Base-by-base conservation (phyloP, 768 basidiomycete species). In the Mycena pura region DNA sequence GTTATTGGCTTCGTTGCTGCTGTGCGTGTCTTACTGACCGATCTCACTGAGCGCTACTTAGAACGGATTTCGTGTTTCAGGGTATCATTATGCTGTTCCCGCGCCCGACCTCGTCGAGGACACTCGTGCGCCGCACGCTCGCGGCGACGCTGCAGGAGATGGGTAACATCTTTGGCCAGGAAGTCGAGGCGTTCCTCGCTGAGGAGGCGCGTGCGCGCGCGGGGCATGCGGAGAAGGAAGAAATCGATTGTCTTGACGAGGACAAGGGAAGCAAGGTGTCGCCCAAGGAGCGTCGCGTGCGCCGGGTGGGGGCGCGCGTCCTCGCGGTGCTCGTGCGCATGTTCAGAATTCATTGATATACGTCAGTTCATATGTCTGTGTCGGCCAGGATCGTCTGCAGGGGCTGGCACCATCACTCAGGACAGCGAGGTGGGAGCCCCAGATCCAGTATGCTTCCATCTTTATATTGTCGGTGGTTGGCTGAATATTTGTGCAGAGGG, bases 51-150 rank as follows among this genome's bases (percentile, higher is more conserved):
- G n/a, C n/a, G n/a, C n/a, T n/a, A n/a, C n/a, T n/a, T n/a, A n/a
- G n/a, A n/a, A n/a, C n/a, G n/a, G 27, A 49, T 39, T 34, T 27
- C 13, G 10, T 32, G n/a, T 24, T 49, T 17, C 22, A 80, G 78
- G 78, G 77, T 50, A 75, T 82, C 28, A 75, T 80, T 11, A 82
- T 82, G 81, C 64, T 82, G 47, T 80, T 81, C 68, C 81, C 81
- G 5, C 74, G 72, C n/a, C 78, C 77, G 7, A 76, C 73, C 10
- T 82, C 81, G 0, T 72, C 78, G 19, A 77, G 80, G 5, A 76
- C 74, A 17, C 70, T 82, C 14, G 79, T 82, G 11, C 76, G 81
- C 38, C 71, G 73, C 46, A 79, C 80, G 0, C 71, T 80, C 15
- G 77, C 76, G 3, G 79, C 78, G 10, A 70, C 73, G 3, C 64